These are phyloP conservation scores for Rosellinia necatrix DNA, from an alignment of 2,329 filamentous ascomycete genomes.

Conservation along the genomic window DNA sequence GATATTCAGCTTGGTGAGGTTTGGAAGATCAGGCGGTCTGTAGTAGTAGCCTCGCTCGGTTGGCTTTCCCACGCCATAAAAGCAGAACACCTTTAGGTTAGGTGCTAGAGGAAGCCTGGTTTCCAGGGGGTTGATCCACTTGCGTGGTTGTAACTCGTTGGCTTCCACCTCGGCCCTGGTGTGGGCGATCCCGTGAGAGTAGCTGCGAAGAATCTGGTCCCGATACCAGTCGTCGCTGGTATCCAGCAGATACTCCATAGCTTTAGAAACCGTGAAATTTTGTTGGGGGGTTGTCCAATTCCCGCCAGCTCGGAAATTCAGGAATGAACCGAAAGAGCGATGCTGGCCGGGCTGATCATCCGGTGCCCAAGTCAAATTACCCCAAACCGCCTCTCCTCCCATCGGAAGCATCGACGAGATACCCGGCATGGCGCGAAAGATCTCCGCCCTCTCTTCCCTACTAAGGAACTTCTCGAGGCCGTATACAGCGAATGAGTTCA, in stretches of 20 bases:
- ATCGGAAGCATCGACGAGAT: slow-evolving; percentile 96
- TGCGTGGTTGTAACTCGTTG: slow-evolving; percentile 75
- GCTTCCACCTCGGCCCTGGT: slow-evolving; percentile 78
- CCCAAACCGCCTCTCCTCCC: slow-evolving; percentile 94
- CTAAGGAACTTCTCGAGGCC: slow-evolving; percentile 94
- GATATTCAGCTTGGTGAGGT: slow-evolving; percentile 70
- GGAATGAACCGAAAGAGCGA: slow-evolving; percentile 75
- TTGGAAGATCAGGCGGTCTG: slow-evolving; percentile 67
- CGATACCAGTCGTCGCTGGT: slow-evolving; percentile 86
- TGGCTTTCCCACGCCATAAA: slow-evolving; percentile 93
- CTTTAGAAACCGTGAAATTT: slow-evolving; percentile 82
- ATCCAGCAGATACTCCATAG: slow-evolving; percentile 76
- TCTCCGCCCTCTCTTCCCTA: slow-evolving; percentile 85
- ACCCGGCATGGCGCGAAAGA: slow-evolving; percentile 96
- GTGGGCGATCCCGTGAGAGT: slow-evolving; percentile 87
- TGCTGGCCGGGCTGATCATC: slow-evolving; percentile 79
- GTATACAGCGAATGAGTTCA: slow-evolving; percentile 96
- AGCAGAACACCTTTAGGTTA: slow-evolving; percentile 92
- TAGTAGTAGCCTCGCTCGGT: slow-evolving; percentile 96
- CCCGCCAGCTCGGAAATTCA: slow-evolving; percentile 76
- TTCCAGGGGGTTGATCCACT: slow-evolving; percentile 96
- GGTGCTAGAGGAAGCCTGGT: slow-evolving; percentile 85
- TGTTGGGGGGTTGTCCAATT: slow-evolving; percentile 67
- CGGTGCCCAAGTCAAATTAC: slow-evolving; percentile 82
- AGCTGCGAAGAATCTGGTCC: slow-evolving; percentile 71